Percentiles rank a stretch among this genome's conserved stretches.
These are phyloP conservation scores for Uronychia binucleata DNA, from an alignment of 73 alveolate genomes.

Conservation along the genomic window DNA sequence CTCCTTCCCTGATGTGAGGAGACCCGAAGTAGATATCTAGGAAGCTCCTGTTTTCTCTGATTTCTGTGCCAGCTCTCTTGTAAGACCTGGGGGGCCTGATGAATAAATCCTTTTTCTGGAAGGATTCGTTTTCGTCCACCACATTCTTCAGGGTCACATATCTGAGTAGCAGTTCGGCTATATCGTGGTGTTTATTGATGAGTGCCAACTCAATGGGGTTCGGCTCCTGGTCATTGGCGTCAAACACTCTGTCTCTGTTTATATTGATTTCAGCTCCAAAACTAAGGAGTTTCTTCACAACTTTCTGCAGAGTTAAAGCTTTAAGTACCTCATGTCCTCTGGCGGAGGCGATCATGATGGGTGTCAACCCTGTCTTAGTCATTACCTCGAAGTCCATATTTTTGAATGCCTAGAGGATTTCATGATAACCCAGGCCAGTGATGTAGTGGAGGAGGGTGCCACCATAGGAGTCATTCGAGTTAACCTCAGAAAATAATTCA, in stretches of 20 bases:
- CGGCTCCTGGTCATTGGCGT: neutral
- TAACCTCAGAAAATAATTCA: conserved; percentile 7
- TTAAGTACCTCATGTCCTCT: conserved; percentile 47
- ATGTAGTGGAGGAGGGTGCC: conserved; percentile 33
- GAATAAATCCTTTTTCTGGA: neutral
- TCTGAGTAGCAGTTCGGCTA: conserved; percentile 43
- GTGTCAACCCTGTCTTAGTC: conserved; percentile 9
- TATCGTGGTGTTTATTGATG: conserved; percentile 28
- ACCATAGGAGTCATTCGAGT: conserved; percentile 20
- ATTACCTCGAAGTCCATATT: conserved; percentile 10
- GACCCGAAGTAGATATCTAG: neutral
- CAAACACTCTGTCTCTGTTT: neutral
- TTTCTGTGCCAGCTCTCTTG: neutral
- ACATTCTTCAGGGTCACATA: conserved; percentile 25
- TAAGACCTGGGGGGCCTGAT: neutral
- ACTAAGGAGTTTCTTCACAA: conserved; percentile 34
- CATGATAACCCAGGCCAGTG: conserved; percentile 25
- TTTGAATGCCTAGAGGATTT: conserved; percentile 13
- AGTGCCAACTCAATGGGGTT: conserved; percentile 33
- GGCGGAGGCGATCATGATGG: conserved; percentile 33
- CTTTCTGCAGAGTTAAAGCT: too few relatives aligned
- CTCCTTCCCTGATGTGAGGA: neutral
- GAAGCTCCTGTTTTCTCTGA: neutral
- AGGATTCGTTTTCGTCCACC: conserved; percentile 9
- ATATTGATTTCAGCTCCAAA: conserved; percentile 17